These are phyloP conservation scores for Pythium coloratum DNA, from an alignment of 352 stramenopile species.

Conservation along the genomic window DNA sequence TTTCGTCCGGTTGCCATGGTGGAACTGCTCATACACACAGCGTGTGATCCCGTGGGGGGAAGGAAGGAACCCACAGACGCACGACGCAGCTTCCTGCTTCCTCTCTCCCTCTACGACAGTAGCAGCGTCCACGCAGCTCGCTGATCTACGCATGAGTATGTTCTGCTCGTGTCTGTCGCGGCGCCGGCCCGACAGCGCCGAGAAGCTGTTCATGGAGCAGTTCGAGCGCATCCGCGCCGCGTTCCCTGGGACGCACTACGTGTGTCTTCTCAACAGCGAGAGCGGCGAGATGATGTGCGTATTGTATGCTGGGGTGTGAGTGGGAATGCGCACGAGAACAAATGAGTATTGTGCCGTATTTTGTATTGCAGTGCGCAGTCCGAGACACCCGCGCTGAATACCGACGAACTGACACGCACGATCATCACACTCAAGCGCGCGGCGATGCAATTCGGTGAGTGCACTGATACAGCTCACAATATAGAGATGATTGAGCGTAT, in stretches of 20 bases:
- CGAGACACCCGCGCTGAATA: slow-evolving; percentile 60
- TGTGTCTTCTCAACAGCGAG: slow-evolving; percentile 75
- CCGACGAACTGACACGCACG: slow-evolving; percentile 75
- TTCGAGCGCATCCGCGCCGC: slow-evolving; percentile 72
- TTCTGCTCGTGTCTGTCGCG: slow-evolving; percentile 76
- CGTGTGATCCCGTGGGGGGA: background rate
- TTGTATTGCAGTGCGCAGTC: slow-evolving; percentile 54
- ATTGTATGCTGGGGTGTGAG: background rate
- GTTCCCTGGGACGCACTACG: slow-evolving; percentile 79
- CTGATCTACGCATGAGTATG: slow-evolving; percentile 41
- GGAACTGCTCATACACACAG: background rate
- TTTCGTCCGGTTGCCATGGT: slow-evolving; percentile 15
- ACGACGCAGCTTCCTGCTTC: background rate
- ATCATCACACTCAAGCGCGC: slow-evolving; percentile 82
- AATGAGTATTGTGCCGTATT: background rate
- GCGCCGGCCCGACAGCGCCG: slow-evolving; percentile 49
- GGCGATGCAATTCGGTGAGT: slow-evolving; percentile 77
- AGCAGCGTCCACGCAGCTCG: background rate
- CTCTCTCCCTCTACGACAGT: background rate
- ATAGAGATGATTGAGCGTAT: background rate
- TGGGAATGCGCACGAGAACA: background rate
- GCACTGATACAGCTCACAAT: slow-evolving; percentile 2
- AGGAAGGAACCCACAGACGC: background rate
- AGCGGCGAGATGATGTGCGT: slow-evolving; percentile 83
- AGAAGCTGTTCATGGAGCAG: slow-evolving; percentile 68